Conservation (phyloP, 2,329 filamentous ascomycete species). For the Fusarium algeriense region DNA sequence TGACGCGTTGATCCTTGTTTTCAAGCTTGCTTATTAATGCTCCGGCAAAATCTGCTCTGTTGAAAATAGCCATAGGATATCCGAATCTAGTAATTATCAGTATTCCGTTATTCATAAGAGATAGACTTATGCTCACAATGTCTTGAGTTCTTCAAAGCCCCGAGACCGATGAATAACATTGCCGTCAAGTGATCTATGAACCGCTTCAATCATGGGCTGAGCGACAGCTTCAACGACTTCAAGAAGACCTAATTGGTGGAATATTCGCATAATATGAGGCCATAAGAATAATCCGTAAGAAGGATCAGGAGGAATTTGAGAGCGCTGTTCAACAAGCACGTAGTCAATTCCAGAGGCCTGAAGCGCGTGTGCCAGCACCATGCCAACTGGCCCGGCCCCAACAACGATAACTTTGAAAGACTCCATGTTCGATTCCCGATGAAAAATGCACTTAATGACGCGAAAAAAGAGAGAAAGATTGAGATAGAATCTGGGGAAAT, state of each 20-base stretch:
- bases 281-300: conserved; percentile 27
- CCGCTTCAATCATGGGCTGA: conserved; percentile 11
- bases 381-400: conserved; percentile 21
- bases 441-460: accelerated
- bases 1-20: conserved; percentile 5
- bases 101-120: accelerated
- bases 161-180: not conserved
- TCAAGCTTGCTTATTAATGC: conserved; percentile 9
- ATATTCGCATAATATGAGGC: conserved; percentile 26
- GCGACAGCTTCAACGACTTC: conserved; percentile 1
- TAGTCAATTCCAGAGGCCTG: conserved; percentile 20
- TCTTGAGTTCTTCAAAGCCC: not conserved
- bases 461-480: not conserved
- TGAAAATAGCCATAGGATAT: conserved; percentile 27
- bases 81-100: not conserved
- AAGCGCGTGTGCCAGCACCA: conserved; percentile 22
- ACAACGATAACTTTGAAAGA: conserved; percentile 27
- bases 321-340: conserved; percentile 24
- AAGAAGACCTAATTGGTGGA: conserved; percentile 19
- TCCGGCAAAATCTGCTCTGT: conserved; percentile 19
- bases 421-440: not conserved
- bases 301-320: conserved; percentile 20
- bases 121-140: not conserved
- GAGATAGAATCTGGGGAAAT: accelerated
- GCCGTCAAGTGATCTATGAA: conserved; percentile 18